These are phyloP conservation scores for Neofusicoccum kwambonambiense DNA, from an alignment of 2,329 filamentous ascomycete species.

Conservation along the genomic window DNA sequence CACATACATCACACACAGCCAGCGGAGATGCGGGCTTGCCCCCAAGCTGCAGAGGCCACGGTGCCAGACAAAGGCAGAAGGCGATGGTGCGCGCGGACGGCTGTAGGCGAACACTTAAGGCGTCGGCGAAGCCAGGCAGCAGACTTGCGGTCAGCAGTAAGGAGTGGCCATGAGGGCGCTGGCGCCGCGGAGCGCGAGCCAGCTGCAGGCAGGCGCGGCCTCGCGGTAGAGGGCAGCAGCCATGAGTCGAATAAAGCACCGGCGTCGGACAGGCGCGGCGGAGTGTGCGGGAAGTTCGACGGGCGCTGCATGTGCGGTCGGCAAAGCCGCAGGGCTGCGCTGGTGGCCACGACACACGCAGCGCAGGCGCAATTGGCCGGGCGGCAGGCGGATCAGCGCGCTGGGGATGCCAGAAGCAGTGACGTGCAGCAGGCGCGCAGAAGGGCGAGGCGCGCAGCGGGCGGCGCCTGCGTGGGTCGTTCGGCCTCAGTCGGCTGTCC, in stretches of 20 bases:
- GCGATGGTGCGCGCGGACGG: background rate
- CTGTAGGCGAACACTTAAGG: background rate
- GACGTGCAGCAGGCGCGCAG: background rate
- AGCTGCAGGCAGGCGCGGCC: background rate
- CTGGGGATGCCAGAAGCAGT: constrained; percentile 9
- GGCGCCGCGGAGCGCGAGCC: background rate
- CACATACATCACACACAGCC: too few species aligned
- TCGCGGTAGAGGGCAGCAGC: background rate
- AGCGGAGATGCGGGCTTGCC: too few species aligned
- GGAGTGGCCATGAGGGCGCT: background rate
- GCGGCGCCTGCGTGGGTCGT: background rate
- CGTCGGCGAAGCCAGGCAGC: background rate
- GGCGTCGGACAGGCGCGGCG: background rate
- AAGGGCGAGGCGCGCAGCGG: background rate
- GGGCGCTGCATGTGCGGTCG: too few species aligned
- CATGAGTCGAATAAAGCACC: background rate
- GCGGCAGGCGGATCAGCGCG: background rate
- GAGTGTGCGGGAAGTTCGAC: too few species aligned
- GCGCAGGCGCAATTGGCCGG: background rate
- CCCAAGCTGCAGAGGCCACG: background rate
- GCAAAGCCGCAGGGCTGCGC: background rate
- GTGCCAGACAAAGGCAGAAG: background rate
- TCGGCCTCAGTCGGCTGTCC: background rate
- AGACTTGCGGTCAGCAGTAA: background rate
- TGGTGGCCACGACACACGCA: background rate